Percentiles rank a stretch among this genome's conserved stretches.
phyloP scores from a whole-genome alignment of 2,329 filamentous ascomycete genomes.

The Fusarium zealandicum region DNA sequence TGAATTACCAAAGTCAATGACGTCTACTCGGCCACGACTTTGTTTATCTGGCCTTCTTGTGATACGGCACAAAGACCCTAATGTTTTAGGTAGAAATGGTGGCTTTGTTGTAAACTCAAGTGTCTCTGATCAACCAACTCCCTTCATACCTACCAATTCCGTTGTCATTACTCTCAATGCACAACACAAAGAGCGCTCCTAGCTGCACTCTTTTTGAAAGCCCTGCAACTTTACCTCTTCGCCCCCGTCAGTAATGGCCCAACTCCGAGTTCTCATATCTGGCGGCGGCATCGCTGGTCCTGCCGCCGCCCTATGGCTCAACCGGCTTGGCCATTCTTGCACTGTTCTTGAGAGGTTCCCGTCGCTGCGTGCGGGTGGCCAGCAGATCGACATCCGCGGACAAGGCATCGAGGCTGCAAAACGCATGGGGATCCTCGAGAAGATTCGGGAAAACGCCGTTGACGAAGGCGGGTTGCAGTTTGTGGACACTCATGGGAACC shows the following conservation, averaged over 20 bases:
- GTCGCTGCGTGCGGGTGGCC: slow-evolving; percentile 49
- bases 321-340: slow-evolving; percentile 46
- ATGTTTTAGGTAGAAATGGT: not conserved
- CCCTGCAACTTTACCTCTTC: not conserved
- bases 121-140: not conserved
- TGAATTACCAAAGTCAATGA: slow-evolving; percentile 16
- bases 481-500: slow-evolving; percentile 50
- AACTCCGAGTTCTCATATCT: slow-evolving; percentile 56
- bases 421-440: slow-evolving; percentile 50
- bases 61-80: not conserved
- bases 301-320: slow-evolving; percentile 52
- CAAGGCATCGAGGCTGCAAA: slow-evolving; percentile 50
- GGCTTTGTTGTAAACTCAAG: not conserved
- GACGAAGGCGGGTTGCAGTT: slow-evolving; percentile 51
- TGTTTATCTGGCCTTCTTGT: too few relatives aligned
- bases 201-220: not conserved
- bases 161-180: not conserved
- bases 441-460: slow-evolving; percentile 54
- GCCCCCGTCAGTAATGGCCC: slow-evolving; percentile 9
- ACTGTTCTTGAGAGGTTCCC: slow-evolving; percentile 54
- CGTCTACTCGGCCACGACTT: not conserved
- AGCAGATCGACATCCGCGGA: slow-evolving; percentile 56
- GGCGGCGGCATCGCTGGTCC: slow-evolving; percentile 56
- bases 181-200: too few relatives aligned
- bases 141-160: not conserved